Evolutionary conservation across 495 filamentous ascomycete genomes (phyloP), one percentile per base, ranked within the genome.

Genomic region (Tirmania nivea): DNA sequence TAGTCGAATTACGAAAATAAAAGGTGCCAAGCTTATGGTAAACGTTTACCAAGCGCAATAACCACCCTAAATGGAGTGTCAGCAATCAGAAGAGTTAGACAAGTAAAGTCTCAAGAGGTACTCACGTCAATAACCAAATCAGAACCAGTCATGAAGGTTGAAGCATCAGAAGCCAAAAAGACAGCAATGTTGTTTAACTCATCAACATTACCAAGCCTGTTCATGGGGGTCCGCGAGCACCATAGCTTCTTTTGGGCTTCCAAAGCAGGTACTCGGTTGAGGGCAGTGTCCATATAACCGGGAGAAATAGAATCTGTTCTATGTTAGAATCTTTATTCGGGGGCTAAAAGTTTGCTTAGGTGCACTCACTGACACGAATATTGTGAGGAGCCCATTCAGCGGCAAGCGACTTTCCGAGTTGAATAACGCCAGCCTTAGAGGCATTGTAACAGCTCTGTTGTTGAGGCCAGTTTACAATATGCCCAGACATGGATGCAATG

Each of bases 161-260:
- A 78, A 4, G 81, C 78, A 56, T 84, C 79, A 39, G 81, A 84
- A 1, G 79, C 78, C 51, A 94, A 69, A 66, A 83, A 83, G 42
- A 89, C 78, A 36, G 85, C 80, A 25, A 86, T 71, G 16, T 79
- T 80, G 60, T 88, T 86, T 21, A 92, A 68, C 59, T 87, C 86
- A 59, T 86, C 78, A 11, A 82, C 77, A 42, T 65, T 69, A 12
- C 86, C 86, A 51, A 90, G 73, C 17, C 84, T 73, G 20, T 72
- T 10, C 50, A 63, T 62, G 0, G 86, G 86, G 31, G 83, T 89
- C 47, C 80, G 66, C 10, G 72, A 72, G 51, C 75, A 77, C 85
- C 85, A 93, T 62, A 86, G 79, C 65, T 75, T 76, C 71, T 86
- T 86, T 68, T 86, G 76, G 42, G 78, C 78, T 54, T 84, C 78